Conservation (phyloP, 202 grass and related monocot genomes). For the Hordeum pubiflorum region DNA sequence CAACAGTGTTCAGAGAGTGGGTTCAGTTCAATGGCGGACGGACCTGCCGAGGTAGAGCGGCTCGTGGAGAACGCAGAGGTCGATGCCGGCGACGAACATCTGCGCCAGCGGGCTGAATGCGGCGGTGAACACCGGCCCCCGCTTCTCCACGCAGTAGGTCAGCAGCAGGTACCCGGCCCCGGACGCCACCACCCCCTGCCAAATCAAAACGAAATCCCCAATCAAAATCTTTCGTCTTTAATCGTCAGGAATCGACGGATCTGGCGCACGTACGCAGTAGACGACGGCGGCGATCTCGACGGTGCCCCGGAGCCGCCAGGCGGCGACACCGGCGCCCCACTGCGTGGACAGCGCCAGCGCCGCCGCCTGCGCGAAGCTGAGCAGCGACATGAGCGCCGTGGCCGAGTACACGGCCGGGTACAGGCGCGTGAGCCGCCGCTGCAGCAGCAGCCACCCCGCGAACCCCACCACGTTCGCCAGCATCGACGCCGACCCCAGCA, state of each 20-base stretch:
- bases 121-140: conserved; percentile 68
- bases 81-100: conserved; percentile 56
- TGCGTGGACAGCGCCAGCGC: conserved; percentile 39
- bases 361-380: conserved; percentile 56
- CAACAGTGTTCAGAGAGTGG: background rate
- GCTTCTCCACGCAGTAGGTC: conserved; percentile 74
- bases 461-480: conserved; percentile 47
- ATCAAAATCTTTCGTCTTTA: background rate
- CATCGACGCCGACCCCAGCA: conserved; percentile 50
- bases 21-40: background rate
- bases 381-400: conserved; percentile 55
- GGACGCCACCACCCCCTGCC: conserved; percentile 55
- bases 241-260: background rate
- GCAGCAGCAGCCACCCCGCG: conserved; percentile 64
- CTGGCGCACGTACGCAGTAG: conserved; percentile 38
- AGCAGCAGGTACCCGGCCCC: conserved; percentile 66
- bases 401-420: conserved; percentile 60
- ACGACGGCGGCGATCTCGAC: conserved; percentile 50
- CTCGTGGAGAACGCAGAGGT: conserved; percentile 61
- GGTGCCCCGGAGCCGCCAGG: conserved; percentile 50
- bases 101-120: conserved; percentile 69
- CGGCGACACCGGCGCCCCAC: background rate
- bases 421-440: conserved; percentile 44
- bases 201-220: background rate
- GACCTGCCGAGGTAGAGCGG: conserved; percentile 70